Percentiles rank a stretch among this genome's conserved stretches.
These are phyloP conservation scores for Cyclocybe cylindracea DNA, from an alignment of 768 basidiomycete species.

Conservation along the genomic window DNA sequence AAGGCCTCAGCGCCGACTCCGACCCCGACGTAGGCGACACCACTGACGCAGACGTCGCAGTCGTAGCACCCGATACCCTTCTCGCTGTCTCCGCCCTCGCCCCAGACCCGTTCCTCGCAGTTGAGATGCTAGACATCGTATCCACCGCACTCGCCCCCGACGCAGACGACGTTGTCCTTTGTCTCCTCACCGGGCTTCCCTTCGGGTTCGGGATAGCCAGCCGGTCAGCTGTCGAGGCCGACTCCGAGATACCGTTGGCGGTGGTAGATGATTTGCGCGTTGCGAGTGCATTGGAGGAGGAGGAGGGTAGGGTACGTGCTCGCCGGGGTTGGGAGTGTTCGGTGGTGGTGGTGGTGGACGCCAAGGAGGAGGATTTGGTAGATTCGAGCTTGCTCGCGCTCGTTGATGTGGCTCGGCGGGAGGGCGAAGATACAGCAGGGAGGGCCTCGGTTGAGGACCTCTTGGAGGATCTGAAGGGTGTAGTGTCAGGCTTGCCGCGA, in stretches of 20 bases:
- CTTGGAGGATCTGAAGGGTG: constrained; percentile 9
- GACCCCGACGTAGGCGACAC: not conserved
- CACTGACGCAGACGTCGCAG: constrained; percentile 2
- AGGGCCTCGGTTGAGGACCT: not conserved
- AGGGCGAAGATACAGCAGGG: constrained; percentile 1
- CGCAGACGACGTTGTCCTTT: constrained; percentile 28
- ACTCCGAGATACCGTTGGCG: constrained; percentile 8
- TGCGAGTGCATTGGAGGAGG: constrained; percentile 9
- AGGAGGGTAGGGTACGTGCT: constrained; percentile 26
- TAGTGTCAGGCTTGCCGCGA: constrained; percentile 11
- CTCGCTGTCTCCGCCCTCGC: not conserved
- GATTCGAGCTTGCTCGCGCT: not conserved
- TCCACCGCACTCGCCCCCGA: constrained; percentile 21
- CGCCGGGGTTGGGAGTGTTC: constrained; percentile 23
- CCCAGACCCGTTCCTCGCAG: not conserved
- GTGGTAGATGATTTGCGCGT: constrained; percentile 21
- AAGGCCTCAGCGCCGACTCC: no score
- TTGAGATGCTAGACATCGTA: constrained; percentile 11
- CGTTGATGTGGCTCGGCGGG: not conserved
- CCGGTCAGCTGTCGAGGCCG: constrained; percentile 16
- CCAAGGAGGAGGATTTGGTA: no score
- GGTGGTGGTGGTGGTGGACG: not conserved
- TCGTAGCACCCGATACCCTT: not conserved
- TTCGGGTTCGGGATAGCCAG: constrained; percentile 9
- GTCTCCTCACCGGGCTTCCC: constrained; percentile 12